A percentile compares a stretch with the other conserved stretches of the same genome.
phyloP scores from a whole-genome alignment of 345 rosid species.

The Lepidium didymum region DNA sequence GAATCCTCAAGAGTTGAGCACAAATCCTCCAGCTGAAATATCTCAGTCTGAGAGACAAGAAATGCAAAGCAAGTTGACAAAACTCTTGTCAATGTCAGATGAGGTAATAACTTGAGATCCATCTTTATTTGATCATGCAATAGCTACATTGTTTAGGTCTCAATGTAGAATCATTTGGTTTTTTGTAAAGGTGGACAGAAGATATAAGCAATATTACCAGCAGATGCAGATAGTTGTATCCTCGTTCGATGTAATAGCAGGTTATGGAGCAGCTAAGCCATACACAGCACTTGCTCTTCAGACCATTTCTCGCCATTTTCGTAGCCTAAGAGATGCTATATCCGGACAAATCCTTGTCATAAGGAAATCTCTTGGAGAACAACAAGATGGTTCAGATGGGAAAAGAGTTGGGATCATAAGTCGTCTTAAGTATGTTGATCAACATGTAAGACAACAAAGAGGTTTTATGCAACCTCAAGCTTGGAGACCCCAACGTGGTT shows the following conservation, averaged over 20 bases:
- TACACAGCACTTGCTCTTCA: constrained; percentile 93
- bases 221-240: constrained; percentile 98
- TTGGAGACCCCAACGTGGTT: constrained; percentile 98
- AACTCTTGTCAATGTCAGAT: constrained; percentile 90
- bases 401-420: constrained; percentile 64
- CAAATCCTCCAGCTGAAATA: constrained; percentile 42
- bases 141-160: not conserved
- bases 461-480: constrained; percentile 87
- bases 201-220: constrained; percentile 91
- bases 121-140: not conserved
- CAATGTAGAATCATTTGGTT: not conserved
- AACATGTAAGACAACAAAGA: constrained; percentile 88
- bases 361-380: constrained; percentile 76
- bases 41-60: constrained; percentile 87
- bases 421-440: constrained; percentile 85
- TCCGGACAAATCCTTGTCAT: constrained; percentile 54
- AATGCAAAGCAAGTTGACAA: constrained; percentile 79
- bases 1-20: constrained; percentile 36
- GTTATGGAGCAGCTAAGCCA: constrained; percentile 89
- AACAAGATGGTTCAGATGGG: constrained; percentile 65
- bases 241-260: constrained; percentile 87
- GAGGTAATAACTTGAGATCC: constrained; percentile 50
- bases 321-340: constrained; percentile 86
- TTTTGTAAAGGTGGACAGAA: constrained; percentile 67
- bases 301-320: constrained; percentile 92